Evolutionary conservation across 2,329 filamentous ascomycete species (phyloP).

Genomic region (Sporothrix dimorphospora): DNA sequence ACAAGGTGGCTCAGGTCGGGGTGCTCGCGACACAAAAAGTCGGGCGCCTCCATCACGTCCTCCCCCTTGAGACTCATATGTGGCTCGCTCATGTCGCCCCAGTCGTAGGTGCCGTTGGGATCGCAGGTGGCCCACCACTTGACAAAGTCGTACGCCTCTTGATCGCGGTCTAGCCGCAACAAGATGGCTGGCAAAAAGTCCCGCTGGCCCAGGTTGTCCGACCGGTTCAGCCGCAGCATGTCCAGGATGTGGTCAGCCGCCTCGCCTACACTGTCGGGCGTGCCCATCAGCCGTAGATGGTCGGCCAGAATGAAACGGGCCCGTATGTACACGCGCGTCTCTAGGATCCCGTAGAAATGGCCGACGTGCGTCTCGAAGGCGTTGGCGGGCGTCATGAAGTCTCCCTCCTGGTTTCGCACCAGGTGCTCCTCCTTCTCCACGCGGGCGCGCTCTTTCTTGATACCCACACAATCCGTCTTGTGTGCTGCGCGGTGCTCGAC

Average conservation of each 20-base stretch:
- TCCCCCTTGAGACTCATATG: constrained; percentile 44
- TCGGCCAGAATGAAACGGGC: constrained; percentile 39
- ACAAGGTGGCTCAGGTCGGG: constrained; percentile 24
- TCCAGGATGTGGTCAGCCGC: constrained; percentile 23
- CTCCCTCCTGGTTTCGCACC: constrained; percentile 32
- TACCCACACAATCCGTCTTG: constrained; percentile 36
- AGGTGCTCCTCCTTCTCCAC: constrained; percentile 36
- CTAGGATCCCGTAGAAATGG: constrained; percentile 41
- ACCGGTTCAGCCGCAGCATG: constrained; percentile 30
- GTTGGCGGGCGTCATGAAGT: constrained; percentile 21
- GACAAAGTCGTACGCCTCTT: constrained; percentile 50
- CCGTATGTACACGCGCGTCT: constrained; percentile 45
- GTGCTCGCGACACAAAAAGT: neutral
- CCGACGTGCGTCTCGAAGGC: constrained; percentile 41
- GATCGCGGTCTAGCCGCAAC: constrained; percentile 41
- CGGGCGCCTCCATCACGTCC: constrained; percentile 46
- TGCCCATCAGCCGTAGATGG: constrained; percentile 40
- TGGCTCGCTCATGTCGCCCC: constrained; percentile 40
- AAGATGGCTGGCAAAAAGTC: constrained; percentile 34
- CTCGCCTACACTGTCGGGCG: constrained; percentile 27
- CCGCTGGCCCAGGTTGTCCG: constrained; percentile 31
- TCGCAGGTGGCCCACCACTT: constrained; percentile 48
- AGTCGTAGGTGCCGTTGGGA: constrained; percentile 42
- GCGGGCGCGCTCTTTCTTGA: constrained; percentile 32
- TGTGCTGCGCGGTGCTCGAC: constrained; percentile 35